phyloP scores from a whole-genome alignment of 2,329 filamentous ascomycete species.

The Fusarium sp. region DNA sequence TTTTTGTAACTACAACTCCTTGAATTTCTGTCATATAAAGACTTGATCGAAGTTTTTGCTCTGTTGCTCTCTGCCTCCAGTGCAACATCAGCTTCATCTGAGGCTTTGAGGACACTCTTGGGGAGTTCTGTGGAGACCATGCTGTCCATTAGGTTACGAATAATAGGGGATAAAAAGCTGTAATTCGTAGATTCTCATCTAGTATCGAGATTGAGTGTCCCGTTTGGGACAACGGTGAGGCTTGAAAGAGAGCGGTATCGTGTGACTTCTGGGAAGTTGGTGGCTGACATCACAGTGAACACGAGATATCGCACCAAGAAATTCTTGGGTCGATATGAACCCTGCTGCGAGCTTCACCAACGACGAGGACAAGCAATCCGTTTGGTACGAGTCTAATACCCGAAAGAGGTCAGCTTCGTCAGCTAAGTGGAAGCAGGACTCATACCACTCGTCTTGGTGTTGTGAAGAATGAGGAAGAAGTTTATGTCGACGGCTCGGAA shows the following conservation, averaged over 20 bases:
- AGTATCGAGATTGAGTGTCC: neutral
- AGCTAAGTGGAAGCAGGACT: fast-evolving
- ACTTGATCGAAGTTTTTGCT: neutral
- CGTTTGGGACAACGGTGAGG: fast-evolving
- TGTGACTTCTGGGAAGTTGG: neutral
- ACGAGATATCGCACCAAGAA: fast-evolving
- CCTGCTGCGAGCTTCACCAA: neutral
- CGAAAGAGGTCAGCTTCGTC: too few species aligned
- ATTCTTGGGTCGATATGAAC: too few species aligned
- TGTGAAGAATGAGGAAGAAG: neutral
- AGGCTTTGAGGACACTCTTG: neutral
- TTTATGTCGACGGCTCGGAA: neutral
- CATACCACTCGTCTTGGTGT: neutral
- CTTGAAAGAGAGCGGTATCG: neutral
- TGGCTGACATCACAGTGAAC: fast-evolving
- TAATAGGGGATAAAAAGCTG: neutral
- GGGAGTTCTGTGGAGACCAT: neutral
- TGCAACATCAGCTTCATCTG: neutral
- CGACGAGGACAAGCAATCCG: fast-evolving
- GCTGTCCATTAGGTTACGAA: neutral
- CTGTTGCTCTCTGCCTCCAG: neutral
- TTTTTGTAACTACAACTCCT: neutral
- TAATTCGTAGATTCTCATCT: neutral
- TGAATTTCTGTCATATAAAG: neutral
- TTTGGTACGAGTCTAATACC: neutral